Conservation (phyloP, 2,329 filamentous ascomycete species). For the Penicillium sp. region DNA sequence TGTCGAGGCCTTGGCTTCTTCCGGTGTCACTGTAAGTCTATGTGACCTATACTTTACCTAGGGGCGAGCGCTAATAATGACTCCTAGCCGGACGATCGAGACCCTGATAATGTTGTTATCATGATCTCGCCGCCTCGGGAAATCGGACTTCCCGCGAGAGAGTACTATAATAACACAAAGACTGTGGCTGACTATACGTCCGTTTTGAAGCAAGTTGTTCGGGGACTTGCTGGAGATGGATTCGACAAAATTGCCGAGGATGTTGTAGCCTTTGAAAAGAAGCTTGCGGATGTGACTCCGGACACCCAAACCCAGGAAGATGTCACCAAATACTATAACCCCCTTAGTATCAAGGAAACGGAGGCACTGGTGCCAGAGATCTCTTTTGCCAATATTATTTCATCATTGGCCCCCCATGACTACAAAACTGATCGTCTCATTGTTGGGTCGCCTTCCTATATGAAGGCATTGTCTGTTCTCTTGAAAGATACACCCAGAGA, state of each 20-base stretch:
- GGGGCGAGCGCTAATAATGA: neutral
- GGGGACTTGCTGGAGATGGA: constrained; percentile 37
- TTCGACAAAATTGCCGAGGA: constrained; percentile 35
- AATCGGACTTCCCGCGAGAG: constrained; percentile 61
- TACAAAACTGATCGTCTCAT: constrained; percentile 56
- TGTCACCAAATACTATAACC: constrained; percentile 67
- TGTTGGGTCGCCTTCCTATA: constrained; percentile 59
- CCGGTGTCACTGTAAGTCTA: constrained; percentile 34
- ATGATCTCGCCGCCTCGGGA: constrained; percentile 45
- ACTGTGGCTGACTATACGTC: constrained; percentile 53
- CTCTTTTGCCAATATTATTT: constrained; percentile 53
- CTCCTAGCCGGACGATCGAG: constrained; percentile 50
- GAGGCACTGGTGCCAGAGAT: constrained; percentile 57
- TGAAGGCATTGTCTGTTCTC: constrained; percentile 57
- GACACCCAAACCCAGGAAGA: constrained; percentile 59
- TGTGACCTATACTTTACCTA: neutral
- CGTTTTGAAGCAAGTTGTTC: constrained; percentile 44
- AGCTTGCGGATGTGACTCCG: constrained; percentile 59
- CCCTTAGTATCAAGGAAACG: constrained; percentile 57
- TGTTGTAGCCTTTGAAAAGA: constrained; percentile 59
- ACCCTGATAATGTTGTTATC: constrained; percentile 54
- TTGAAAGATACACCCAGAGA: constrained; percentile 55
- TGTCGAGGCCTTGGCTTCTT: constrained; percentile 34
- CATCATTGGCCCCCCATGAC: constrained; percentile 51
- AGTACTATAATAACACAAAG: constrained; percentile 58